Conservation (phyloP, 2,329 filamentous ascomycete species). For the Cladosporium sphaerospermum region DNA sequence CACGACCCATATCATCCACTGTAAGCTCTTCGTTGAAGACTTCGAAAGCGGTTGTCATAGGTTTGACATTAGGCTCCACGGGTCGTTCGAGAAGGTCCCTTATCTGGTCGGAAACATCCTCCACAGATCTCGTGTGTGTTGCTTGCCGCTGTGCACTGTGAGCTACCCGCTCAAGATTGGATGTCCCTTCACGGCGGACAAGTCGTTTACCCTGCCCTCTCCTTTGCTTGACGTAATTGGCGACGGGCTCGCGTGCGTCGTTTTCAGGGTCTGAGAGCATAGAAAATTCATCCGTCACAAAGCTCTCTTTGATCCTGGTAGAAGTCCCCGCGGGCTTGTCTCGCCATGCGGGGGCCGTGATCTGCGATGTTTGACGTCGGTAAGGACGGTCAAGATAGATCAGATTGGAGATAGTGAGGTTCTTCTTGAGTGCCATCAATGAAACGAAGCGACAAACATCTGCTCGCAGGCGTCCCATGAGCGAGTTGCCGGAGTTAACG, state of each 20-base stretch:
- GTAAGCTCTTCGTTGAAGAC: conserved; percentile 9
- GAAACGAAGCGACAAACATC: conserved; percentile 13
- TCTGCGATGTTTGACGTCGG: neutral
- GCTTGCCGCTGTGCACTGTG: neutral
- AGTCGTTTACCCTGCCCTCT: neutral
- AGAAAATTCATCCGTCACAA: conserved; percentile 17
- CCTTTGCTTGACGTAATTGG: neutral
- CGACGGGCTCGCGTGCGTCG: neutral
- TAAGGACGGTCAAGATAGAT: conserved; percentile 6
- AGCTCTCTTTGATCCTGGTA: conserved; percentile 12
- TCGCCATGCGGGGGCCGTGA: conserved; percentile 18
- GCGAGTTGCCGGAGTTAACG: neutral
- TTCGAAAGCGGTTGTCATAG: conserved; percentile 4
- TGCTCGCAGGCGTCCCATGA: conserved; percentile 7
- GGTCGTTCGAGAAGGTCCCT: neutral
- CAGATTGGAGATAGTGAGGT: conserved; percentile 12
- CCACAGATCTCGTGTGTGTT: neutral
- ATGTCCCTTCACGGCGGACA: neutral
- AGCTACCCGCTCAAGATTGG: conserved; percentile 9
- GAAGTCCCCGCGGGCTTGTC: conserved; percentile 12
- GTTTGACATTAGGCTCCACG: neutral
- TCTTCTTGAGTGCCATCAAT: conserved; percentile 10
- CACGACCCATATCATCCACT: conserved; percentile 16
- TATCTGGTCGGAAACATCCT: neutral
- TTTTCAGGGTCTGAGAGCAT: neutral